Percentiles rank a stretch among this genome's conserved stretches.
phyloP scores from a whole-genome alignment of 441 rosid species.

The Syzygium syzygioides region DNA sequence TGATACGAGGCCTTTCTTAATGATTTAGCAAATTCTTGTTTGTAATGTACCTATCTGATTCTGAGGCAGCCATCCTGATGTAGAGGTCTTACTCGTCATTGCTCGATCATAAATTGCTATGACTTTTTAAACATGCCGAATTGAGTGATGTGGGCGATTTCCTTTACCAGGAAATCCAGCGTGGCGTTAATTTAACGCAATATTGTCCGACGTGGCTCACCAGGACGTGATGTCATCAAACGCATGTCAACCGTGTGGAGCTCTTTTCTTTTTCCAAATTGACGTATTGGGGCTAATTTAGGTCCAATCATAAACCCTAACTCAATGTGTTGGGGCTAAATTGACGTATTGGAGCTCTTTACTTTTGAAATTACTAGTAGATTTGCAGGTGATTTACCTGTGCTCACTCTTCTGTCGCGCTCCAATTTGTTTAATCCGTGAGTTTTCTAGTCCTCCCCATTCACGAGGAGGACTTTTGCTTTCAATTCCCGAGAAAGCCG shows the following conservation, averaged over 20 bases:
- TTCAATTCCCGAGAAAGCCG: background rate
- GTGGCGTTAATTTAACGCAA: background rate
- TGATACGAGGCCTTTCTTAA: background rate
- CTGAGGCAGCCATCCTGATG: background rate
- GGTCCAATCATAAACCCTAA: background rate
- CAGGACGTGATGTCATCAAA: background rate
- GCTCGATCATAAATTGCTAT: background rate
- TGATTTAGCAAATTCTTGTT: background rate
- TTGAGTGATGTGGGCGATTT: background rate
- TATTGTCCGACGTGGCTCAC: background rate
- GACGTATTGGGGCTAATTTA: background rate
- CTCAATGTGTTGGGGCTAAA: background rate
- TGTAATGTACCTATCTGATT: background rate
- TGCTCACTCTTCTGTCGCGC: background rate
- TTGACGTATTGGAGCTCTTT: background rate
- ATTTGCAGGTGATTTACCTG: background rate
- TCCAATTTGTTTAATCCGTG: background rate
- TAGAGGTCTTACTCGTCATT: background rate
- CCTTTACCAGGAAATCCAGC: too few species aligned
- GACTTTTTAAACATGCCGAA: background rate
- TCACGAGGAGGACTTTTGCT: background rate
- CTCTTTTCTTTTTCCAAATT: background rate
- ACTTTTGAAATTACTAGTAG: background rate
- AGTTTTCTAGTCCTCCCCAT: background rate
- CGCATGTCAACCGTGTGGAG: too few species aligned